These are phyloP conservation scores for Trichomonas gallinae DNA, from an alignment of 208 protist species.

Conservation along the genomic window DNA sequence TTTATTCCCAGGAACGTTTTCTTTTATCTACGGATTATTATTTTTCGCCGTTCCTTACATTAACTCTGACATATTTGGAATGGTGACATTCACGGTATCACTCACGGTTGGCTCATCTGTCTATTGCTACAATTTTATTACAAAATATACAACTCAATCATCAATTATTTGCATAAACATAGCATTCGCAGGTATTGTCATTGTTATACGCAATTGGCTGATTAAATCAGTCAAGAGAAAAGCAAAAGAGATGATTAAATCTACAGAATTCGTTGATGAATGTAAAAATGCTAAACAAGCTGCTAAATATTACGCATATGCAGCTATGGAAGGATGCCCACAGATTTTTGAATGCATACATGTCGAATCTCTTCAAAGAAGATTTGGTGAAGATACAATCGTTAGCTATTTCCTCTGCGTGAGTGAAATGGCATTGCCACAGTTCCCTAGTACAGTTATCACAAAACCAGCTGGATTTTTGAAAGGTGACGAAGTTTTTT, in stretches of 20 bases:
- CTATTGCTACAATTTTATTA: neutral
- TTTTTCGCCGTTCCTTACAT: neutral
- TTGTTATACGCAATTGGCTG: neutral
- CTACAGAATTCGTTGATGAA: neutral
- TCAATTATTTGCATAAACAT: neutral
- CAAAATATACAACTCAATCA: neutral
- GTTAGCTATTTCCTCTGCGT: neutral
- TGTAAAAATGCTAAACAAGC: neutral
- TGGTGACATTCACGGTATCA: neutral
- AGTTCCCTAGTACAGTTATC: neutral
- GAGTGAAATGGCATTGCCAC: neutral
- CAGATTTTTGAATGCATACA: neutral
- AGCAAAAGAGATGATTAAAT: neutral
- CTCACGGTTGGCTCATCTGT: neutral
- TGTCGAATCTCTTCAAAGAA: neutral
- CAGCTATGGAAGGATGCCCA: neutral
- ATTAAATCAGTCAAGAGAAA: neutral
- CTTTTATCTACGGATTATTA: neutral
- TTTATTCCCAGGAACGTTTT: neutral
- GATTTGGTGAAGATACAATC: neutral
- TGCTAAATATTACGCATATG: neutral
- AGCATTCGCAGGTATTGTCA: neutral
- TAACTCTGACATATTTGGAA: neutral
- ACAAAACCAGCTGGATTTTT: neutral
- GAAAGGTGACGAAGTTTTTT: neutral